Conservation (phyloP, 2,329 filamentous ascomycete species). For the Whalleya microplaca region DNA sequence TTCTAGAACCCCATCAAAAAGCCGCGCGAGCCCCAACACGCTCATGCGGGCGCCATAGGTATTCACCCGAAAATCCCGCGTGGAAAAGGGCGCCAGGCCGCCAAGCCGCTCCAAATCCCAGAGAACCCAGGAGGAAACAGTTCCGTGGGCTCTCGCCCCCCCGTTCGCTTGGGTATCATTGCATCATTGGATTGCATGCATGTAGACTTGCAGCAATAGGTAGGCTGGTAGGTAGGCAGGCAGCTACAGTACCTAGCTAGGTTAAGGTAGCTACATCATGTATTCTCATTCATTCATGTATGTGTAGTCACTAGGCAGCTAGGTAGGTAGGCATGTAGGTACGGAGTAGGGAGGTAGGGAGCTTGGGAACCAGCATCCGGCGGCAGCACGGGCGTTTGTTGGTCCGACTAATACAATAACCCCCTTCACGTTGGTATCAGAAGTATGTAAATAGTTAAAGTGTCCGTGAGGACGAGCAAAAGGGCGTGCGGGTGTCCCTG, state of each 20-base stretch:
- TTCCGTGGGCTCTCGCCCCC: not conserved
- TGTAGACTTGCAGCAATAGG: not conserved
- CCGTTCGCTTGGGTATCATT: constrained; percentile 24
- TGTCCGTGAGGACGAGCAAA: too few species aligned
- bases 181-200: constrained; percentile 18
- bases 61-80: not conserved
- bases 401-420: not conserved
- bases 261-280: too few species aligned
- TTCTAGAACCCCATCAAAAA: too few species aligned
- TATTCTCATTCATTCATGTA: too few species aligned
- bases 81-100: too few species aligned
- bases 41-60: not conserved
- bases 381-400: not conserved
- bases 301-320: not conserved
- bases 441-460: too few species aligned
- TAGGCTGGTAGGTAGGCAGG: constrained; percentile 2
- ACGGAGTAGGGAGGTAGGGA: not conserved
- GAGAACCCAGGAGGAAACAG: too few species aligned
- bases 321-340: not conserved
- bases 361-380: not conserved
- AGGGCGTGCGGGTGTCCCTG: too few species aligned
- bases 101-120: too few species aligned
- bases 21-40: too few species aligned
- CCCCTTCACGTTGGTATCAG: too few species aligned
- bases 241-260: too few species aligned